Conservation (phyloP, 306 rosid genomes). For the Dryas drummondii region DNA sequence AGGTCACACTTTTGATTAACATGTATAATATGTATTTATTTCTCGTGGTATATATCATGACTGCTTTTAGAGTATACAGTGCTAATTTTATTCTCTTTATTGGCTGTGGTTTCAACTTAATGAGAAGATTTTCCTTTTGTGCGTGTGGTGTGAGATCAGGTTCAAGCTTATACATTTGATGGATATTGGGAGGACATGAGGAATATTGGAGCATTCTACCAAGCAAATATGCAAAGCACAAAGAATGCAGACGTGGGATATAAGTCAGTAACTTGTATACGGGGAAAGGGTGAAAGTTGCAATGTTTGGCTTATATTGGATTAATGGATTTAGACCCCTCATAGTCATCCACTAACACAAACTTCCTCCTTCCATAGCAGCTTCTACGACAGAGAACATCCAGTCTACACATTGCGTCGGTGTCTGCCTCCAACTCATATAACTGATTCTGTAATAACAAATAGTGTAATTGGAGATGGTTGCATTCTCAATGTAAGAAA, state of each 20-base stretch:
- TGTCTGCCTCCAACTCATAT: constrained; percentile 40
- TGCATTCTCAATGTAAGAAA: constrained; percentile 44
- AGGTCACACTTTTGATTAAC: constrained; percentile 20
- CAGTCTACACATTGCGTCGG: constrained; percentile 35
- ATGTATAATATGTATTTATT: background rate
- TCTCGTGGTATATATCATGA: background rate
- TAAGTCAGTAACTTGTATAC: constrained; percentile 19
- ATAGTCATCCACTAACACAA: constrained; percentile 18
- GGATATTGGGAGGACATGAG: constrained; percentile 51
- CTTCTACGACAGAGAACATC: constrained; percentile 29
- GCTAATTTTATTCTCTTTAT: too few relatives aligned
- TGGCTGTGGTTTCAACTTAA: too few relatives aligned
- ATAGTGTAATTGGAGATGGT: constrained; percentile 45
- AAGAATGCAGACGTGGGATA: constrained; percentile 26
- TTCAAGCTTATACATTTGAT: constrained; percentile 30
- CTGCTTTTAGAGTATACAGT: too few relatives aligned
- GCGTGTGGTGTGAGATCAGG: constrained; percentile 15
- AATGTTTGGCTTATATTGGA: background rate
- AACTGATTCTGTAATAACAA: constrained; percentile 27
- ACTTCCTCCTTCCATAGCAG: constrained; percentile 20
- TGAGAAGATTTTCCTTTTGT: background rate
- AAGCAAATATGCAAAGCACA: constrained; percentile 40
- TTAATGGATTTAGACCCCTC: background rate
- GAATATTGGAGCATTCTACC: constrained; percentile 41
- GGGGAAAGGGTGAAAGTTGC: constrained; percentile 17